Conservation (phyloP, 129 eudicot species). For the Chrysanthemum makinoi region DNA sequence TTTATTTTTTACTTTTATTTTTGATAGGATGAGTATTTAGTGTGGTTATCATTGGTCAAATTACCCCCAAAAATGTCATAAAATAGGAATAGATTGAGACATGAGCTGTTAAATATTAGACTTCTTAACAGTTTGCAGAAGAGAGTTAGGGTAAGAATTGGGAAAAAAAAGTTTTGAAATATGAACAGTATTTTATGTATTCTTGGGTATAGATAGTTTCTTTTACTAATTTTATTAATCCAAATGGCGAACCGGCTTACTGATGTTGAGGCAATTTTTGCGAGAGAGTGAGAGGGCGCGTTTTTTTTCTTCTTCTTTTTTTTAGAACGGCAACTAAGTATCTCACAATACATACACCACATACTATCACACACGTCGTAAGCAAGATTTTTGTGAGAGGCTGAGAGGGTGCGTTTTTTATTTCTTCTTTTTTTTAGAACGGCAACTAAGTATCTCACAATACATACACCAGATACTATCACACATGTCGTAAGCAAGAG, state of each 20-base stretch:
- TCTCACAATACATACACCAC: too few relatives aligned
- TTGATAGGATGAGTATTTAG: constrained; percentile 22
- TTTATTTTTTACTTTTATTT: constrained; percentile 6
- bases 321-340: too few relatives aligned
- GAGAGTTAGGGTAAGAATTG: constrained; percentile 7
- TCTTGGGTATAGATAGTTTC: constrained; percentile 13
- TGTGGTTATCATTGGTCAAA: constrained; percentile 17
- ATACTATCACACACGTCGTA: too few relatives aligned
- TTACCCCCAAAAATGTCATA: background rate
- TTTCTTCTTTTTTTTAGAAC: too few relatives aligned
- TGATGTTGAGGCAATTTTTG: too few relatives aligned
- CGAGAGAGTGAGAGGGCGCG: too few relatives aligned
- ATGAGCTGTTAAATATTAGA: constrained; percentile 55
- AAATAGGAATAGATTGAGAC: background rate
- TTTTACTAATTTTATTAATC: background rate
- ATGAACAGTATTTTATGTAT: background rate
- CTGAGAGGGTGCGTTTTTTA: too few relatives aligned
- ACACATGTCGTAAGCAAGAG: too few relatives aligned
- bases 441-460: too few relatives aligned
- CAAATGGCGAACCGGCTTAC: background rate
- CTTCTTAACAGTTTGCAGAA: constrained; percentile 41
- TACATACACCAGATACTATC: too few relatives aligned
- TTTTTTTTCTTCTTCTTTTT: too few relatives aligned
- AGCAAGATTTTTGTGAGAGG: too few relatives aligned
- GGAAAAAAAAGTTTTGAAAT: background rate